Evolutionary conservation across 495 filamentous ascomycete species (phyloP).

Genomic region (Lindgomyces ingoldianus): DNA sequence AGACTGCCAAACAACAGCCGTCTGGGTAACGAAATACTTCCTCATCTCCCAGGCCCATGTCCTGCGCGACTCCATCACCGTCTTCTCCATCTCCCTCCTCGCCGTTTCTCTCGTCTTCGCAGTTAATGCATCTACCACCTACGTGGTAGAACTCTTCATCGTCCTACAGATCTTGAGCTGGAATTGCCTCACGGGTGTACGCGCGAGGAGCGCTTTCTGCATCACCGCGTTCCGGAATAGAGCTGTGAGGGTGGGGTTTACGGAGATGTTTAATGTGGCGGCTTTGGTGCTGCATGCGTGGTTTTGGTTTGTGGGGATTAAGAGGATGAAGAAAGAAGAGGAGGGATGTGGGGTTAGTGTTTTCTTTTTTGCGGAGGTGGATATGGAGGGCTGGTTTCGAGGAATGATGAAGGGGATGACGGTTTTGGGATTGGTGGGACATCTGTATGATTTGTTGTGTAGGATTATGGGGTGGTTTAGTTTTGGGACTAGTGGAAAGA

Average conservation of each 20-base stretch:
- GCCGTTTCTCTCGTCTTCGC: slow-evolving; percentile 39
- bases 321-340: not conserved
- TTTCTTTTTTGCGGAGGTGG: not conserved
- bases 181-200: slow-evolving; percentile 23
- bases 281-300: not conserved
- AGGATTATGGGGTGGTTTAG: no score
- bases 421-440: not conserved
- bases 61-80: slow-evolving; percentile 35
- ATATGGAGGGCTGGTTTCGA: not conserved
- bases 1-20: slow-evolving; percentile 22
- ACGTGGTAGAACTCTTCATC: slow-evolving; percentile 38
- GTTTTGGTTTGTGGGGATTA: slow-evolving; percentile 2
- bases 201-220: slow-evolving; percentile 17
- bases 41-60: slow-evolving; percentile 18
- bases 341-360: not conserved
- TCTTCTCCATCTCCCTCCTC: slow-evolving; percentile 38
- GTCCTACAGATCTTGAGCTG: slow-evolving; percentile 34
- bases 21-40: slow-evolving; percentile 43
- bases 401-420: not conserved
- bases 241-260: not conserved
- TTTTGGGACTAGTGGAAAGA: no score
- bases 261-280: not conserved
- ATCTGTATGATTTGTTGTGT: not conserved
- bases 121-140: slow-evolving; percentile 10
- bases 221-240: slow-evolving; percentile 9